Base-by-base conservation (phyloP, 768 basidiomycete genomes). In the Boletus fagicola region DNA sequence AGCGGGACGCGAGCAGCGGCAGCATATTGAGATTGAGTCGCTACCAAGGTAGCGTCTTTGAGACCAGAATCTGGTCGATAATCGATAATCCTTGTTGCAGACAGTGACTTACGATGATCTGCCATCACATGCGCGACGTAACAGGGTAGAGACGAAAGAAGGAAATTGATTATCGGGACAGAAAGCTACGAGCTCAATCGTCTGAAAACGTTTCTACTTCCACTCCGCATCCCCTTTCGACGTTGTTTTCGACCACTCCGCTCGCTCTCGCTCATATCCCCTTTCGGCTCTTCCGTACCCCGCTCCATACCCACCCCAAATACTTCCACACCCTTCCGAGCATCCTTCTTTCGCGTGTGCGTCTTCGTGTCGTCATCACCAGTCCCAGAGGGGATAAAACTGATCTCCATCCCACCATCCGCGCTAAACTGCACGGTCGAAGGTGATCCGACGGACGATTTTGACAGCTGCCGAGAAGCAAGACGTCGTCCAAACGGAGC, bases 281-380 rank as follows among this genome's bases (percentile, higher is more conserved):
- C 62, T 26, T 59, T 75, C 11, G 74, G 71, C 40, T 81, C 82
- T 48, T 76, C 78, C 2, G 82, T 80, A 2, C 92, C 92, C 64
- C 80, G 87, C 78, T 97, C 93, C 85, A 98, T 76, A 24, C 94
- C 94, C 44, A 86, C 89, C 28, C 94, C 94, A 67, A 96, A 95
- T 45, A 73, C 74, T 72, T 94, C 92, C 43, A 86, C 83, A 28
- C 85, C 87, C 69, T 83, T 87, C 65, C 80, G 75, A 57, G 61
- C 64, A 5, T 65, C 72, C 68, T 65, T 73, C 74, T 67, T 72
- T 65, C 55, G 69, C 56, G 62, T 63, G 50, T 66, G 69, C 12
- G 47, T 40, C 15, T 10, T 5, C 6, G 33, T 12, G 59, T 51
- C 62, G 15, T 60, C 64, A 24, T 57, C 57, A 60, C 60, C 64